Evolutionary conservation across 2,329 filamentous ascomycete species (phyloP).

Genomic region (Gnomoniopsis sp.): DNA sequence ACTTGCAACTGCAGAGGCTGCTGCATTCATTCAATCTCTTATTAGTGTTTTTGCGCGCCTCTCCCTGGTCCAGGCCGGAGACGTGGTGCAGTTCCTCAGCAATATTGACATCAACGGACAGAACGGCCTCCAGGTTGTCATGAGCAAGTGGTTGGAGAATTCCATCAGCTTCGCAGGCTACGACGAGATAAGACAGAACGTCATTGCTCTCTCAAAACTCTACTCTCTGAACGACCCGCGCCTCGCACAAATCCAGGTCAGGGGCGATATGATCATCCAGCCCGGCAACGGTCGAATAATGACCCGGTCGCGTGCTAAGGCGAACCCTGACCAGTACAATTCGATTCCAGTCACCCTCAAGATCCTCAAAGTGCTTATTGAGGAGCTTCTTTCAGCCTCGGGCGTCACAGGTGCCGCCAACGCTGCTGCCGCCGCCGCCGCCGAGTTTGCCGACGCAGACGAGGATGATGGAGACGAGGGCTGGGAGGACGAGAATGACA

Average conservation of each 20-base stretch:
- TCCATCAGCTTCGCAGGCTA: slow-evolving; percentile 97
- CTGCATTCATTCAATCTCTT: slow-evolving; percentile 90
- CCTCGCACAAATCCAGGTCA: slow-evolving; percentile 75
- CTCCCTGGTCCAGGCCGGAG: slow-evolving; percentile 77
- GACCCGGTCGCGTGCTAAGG: slow-evolving; percentile 85
- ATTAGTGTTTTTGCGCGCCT: slow-evolving; percentile 93
- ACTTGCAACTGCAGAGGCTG: slow-evolving; percentile 76
- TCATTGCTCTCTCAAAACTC: slow-evolving; percentile 88
- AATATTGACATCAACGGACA: slow-evolving; percentile 76
- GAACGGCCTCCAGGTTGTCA: slow-evolving; percentile 82
- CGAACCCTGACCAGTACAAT: slow-evolving; percentile 87
- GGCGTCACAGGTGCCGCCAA: slow-evolving; percentile 60
- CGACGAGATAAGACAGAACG: slow-evolving; percentile 94
- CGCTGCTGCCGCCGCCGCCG: slow-evolving; percentile 58
- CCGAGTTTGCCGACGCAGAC: slow-evolving; percentile 50
- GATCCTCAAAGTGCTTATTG: slow-evolving; percentile 92
- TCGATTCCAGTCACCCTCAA: slow-evolving; percentile 85
- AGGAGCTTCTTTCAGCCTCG: slow-evolving; percentile 81
- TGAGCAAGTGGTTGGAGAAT: slow-evolving; percentile 96
- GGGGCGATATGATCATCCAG: slow-evolving; percentile 80
- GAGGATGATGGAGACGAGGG: slow-evolving; percentile 74
- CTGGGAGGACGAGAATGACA: slow-evolving; percentile 83
- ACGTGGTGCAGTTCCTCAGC: slow-evolving; percentile 88
- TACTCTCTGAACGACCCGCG: slow-evolving; percentile 84
- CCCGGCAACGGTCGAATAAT: slow-evolving; percentile 80